Conservation (phyloP, 192 early-diverging fungal species). For the Backusella westeae region DNA sequence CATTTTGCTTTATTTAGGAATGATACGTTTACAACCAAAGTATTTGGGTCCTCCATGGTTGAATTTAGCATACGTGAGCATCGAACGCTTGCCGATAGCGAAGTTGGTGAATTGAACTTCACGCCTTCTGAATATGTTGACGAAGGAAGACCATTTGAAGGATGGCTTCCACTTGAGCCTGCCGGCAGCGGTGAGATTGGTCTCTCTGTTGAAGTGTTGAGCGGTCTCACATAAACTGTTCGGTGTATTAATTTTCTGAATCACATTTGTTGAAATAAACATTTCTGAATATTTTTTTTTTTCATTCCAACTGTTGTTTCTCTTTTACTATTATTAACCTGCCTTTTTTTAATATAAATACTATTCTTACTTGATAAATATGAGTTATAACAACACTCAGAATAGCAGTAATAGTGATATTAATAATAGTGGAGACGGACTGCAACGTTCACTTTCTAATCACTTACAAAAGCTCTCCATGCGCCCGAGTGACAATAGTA, state of each 20-base stretch:
- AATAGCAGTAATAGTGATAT: neutral
- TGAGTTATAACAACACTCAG: neutral
- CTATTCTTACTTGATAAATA: neutral
- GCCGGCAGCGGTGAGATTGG: slow-evolving; percentile 23
- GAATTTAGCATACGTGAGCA: slow-evolving; percentile 61
- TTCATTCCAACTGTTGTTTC: neutral
- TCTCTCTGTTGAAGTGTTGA: slow-evolving; percentile 17
- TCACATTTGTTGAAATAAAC: slow-evolving; percentile 6
- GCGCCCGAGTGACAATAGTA: neutral
- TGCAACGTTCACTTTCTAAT: slow-evolving; percentile 26
- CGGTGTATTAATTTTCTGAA: slow-evolving; percentile 1
- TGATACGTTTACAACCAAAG: slow-evolving; percentile 16
- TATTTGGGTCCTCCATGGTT: slow-evolving; percentile 34
- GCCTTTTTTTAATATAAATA: neutral
- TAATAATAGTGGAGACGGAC: neutral
- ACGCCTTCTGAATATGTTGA: slow-evolving; percentile 50
- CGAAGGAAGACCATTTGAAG: slow-evolving; percentile 20
- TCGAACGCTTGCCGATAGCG: slow-evolving; percentile 58
- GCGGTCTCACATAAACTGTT: neutral
- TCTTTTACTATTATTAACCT: neutral
- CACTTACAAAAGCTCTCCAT: slow-evolving; percentile 24
- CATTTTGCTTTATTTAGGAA: slow-evolving; percentile 15
- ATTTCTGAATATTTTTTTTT: neutral
- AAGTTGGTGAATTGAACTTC: slow-evolving; percentile 56
- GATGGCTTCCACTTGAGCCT: slow-evolving; percentile 25